Base-by-base conservation (phyloP, 768 basidiomycete genomes). In the Phylloporus scabripes region DNA sequence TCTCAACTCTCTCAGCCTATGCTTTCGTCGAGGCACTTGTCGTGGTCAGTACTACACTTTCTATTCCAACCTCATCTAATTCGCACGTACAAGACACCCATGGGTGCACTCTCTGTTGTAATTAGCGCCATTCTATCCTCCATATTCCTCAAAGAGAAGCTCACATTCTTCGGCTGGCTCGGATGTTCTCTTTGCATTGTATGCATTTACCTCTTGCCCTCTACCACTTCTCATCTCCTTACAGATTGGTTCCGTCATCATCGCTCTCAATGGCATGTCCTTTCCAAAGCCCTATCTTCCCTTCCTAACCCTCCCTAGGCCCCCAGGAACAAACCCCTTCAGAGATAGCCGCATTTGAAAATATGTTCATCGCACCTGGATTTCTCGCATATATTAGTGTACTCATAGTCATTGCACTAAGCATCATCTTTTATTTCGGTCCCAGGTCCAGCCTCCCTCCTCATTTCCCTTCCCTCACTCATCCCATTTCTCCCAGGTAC, bases 151-250 rank as follows among this genome's bases (percentile, higher is more conserved):
- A 83, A 94, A 42, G 95, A 97, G 67, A 90, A 76, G 46, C 79
- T 99, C 38, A 88, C 85, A 31, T 91, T 97, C 69, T 98, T 99
- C 64, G 95, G 96, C 42, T 97, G 94, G 93, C 75, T 98, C 53
- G 95, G 93, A 17, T 96, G 93, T 67, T 79, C 72, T 14, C 78
- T 98, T 15, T 95, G 92, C 69, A 91, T 98, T 61, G 85, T 92
- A 59, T 60, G 90, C 70, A 32, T 11, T 12, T 24, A 31, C 5
- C n/a, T 28, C n/a, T 17, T 8, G 0, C 39, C 52, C 39, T 38
- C 15, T 15, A 7, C 20, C 39, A 7, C 42, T 7, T 42, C 46
- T 51, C 20, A 55, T 29, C 26, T 9, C 41, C 44, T 7, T 24
- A 11, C 55, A 87, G 85, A 74, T 93, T 50, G 91, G 92, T 34